Conservation (phyloP, 2,329 filamentous ascomycete genomes). For the Colletotrichum sp. region DNA sequence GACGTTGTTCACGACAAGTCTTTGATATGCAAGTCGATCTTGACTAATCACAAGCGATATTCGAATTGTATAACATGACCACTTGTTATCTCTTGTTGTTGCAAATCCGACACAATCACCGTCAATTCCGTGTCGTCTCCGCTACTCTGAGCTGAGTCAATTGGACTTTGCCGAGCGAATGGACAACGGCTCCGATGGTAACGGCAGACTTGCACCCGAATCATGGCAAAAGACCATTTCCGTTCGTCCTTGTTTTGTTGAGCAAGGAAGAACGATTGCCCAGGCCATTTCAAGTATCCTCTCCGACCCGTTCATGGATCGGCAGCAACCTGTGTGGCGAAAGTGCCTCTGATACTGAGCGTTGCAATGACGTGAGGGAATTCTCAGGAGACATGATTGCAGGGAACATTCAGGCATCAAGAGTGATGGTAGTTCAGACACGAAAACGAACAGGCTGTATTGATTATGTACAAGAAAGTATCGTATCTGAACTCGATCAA, state of each 20-base stretch:
- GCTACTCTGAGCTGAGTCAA: not conserved
- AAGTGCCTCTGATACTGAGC: not conserved
- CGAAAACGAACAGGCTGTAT: not conserved
- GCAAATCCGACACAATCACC: not conserved
- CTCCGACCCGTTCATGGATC: not conserved
- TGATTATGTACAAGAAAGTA: not conserved
- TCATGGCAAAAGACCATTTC: not conserved
- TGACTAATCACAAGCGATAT: not conserved
- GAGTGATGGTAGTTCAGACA: not conserved
- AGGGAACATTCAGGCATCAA: not conserved
- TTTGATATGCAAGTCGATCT: not conserved
- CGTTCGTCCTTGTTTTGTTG: not conserved
- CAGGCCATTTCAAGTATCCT: not conserved
- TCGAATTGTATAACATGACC: not conserved
- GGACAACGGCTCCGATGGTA: not conserved
- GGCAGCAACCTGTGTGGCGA: not conserved
- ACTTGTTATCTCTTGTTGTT: not conserved
- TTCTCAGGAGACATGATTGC: not conserved
- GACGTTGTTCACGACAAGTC: not conserved
- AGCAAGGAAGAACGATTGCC: not conserved
- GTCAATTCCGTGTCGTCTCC: not conserved
- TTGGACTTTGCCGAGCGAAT: not conserved
- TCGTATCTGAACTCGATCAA: not conserved
- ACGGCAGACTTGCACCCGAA: not conserved
- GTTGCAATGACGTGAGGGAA: fast-evolving